These are phyloP conservation scores for Mucor indicus DNA, from an alignment of 371 early-diverging fungal species.

Conservation along the genomic window DNA sequence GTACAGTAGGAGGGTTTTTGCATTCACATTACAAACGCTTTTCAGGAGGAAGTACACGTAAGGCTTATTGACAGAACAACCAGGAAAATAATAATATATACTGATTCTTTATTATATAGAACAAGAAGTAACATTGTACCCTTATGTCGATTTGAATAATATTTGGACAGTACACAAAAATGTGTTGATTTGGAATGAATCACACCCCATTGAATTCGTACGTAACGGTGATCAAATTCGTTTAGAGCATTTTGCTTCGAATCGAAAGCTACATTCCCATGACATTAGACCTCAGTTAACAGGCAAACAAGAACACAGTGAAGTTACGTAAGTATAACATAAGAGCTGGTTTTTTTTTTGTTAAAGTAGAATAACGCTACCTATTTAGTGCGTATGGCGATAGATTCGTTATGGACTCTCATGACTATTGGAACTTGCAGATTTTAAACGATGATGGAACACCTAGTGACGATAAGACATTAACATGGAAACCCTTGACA, in stretches of 20 bases:
- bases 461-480: constrained; percentile 17
- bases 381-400: constrained; percentile 31
- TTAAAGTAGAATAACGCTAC: neutral
- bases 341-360: no score
- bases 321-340: constrained; percentile 40
- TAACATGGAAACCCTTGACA: constrained; percentile 19
- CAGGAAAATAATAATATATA: neutral
- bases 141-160: constrained; percentile 86
- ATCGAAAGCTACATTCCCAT: constrained; percentile 81
- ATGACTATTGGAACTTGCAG: constrained; percentile 33
- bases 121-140: constrained; percentile 93
- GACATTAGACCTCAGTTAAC: constrained; percentile 60
- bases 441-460: constrained; percentile 15
- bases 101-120: constrained; percentile 35
- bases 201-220: constrained; percentile 43
- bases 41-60: constrained; percentile 77
- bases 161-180: constrained; percentile 69
- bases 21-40: constrained; percentile 87
- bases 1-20: constrained; percentile 72
- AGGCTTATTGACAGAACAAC: constrained; percentile 3
- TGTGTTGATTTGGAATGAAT: constrained; percentile 28
- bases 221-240: constrained; percentile 70
- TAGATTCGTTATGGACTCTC: constrained; percentile 9
- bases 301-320: constrained; percentile 21
- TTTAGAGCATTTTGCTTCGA: constrained; percentile 70